A percentile compares a stretch with the other conserved stretches of the same genome.
Conservation (phyloP, 2,329 filamentous ascomycete species). For the Scedosporium dehoogii region DNA sequence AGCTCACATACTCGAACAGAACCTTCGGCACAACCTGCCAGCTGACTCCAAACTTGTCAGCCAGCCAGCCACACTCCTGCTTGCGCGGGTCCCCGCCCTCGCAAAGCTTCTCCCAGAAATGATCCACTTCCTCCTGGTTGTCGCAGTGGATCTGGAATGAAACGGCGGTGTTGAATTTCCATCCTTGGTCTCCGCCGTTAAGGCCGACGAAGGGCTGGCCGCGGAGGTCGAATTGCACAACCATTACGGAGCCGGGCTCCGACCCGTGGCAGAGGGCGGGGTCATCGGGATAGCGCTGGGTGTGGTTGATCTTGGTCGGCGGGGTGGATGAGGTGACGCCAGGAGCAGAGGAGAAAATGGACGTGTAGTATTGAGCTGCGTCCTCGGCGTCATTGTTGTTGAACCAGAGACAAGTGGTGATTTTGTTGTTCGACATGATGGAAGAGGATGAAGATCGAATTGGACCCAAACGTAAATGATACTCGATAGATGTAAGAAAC, state of each 20-base stretch:
- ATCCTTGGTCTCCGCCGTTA: slow-evolving; percentile 30
- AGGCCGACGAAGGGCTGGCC: slow-evolving; percentile 29
- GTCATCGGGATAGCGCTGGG: slow-evolving; percentile 19
- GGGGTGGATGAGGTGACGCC: slow-evolving; percentile 12
- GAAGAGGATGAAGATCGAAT: background rate
- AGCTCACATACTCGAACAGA: slow-evolving; percentile 23
- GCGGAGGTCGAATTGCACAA: slow-evolving; percentile 27
- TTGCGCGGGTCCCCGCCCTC: slow-evolving; percentile 26
- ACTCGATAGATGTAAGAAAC: background rate
- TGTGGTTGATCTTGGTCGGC: slow-evolving; percentile 21
- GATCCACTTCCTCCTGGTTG: slow-evolving; percentile 35
- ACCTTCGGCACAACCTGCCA: slow-evolving; percentile 36
- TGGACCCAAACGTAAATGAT: background rate
- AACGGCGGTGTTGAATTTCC: slow-evolving; percentile 28
- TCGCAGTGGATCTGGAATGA: slow-evolving; percentile 34
- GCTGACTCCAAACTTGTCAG: slow-evolving; percentile 32
- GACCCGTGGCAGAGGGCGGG: slow-evolving; percentile 21
- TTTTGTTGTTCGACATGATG: background rate
- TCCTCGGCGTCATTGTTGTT: slow-evolving; percentile 26
- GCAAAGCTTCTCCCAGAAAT: slow-evolving; percentile 33
- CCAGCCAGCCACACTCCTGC: slow-evolving; percentile 33
- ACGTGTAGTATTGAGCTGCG: slow-evolving; percentile 29
- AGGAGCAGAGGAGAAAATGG: slow-evolving; percentile 21
- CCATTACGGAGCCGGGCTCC: slow-evolving; percentile 21
- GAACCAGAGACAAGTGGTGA: slow-evolving; percentile 31